These are phyloP conservation scores for Microcyclosporella mali DNA, from an alignment of 2,329 filamentous ascomycete species.

Conservation along the genomic window DNA sequence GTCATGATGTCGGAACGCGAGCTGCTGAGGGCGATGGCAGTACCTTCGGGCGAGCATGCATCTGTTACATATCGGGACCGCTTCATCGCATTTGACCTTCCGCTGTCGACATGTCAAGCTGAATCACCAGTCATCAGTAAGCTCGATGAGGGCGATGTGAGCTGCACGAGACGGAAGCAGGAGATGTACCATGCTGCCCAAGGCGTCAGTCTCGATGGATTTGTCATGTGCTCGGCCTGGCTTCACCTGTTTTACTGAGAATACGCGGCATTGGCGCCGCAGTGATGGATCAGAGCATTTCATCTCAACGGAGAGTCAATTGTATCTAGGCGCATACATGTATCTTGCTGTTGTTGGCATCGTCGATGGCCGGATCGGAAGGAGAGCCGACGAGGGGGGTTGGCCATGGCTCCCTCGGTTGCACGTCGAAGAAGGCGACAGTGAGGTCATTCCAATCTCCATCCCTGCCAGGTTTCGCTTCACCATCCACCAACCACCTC, in stretches of 20 bases:
- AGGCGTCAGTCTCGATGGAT: background rate
- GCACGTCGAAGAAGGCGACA: too few species aligned
- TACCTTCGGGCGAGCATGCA: constrained; percentile 4
- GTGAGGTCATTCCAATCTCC: too few species aligned
- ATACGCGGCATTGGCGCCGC: constrained; percentile 5
- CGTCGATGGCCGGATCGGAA: too few species aligned
- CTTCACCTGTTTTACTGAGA: constrained; percentile 2
- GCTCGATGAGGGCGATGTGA: background rate
- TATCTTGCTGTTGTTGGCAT: background rate
- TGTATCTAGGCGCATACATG: too few species aligned
- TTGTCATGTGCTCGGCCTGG: too few species aligned
- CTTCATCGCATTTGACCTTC: constrained; percentile 13
- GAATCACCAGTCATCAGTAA: background rate
- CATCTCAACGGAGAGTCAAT: too few species aligned
- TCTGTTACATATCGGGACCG: constrained; percentile 2
- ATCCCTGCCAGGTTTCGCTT: too few species aligned
- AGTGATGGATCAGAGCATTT: too few species aligned
- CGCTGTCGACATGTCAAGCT: constrained; percentile 10
- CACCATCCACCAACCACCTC: too few species aligned
- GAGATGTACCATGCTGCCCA: constrained; percentile 1
- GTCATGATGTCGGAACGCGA: background rate
- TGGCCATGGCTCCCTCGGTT: background rate
- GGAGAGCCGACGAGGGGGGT: background rate
- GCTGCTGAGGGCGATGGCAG: constrained; percentile 3
- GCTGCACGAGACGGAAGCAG: too few species aligned